These are phyloP conservation scores for Furcasterigmium furcatum DNA, from an alignment of 2,329 filamentous ascomycete species.

Conservation along the genomic window DNA sequence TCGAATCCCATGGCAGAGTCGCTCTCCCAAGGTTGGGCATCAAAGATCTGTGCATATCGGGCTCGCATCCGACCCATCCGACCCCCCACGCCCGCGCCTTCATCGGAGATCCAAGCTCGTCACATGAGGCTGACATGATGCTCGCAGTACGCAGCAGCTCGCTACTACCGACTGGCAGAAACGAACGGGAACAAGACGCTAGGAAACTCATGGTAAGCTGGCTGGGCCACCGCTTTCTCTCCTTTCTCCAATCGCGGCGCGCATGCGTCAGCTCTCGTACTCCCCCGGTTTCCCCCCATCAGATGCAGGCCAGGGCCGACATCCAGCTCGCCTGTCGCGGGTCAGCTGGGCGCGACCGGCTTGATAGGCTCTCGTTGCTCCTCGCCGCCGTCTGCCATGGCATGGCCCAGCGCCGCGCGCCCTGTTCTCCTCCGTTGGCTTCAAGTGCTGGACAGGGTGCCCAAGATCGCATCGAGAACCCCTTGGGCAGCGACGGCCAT, in stretches of 20 bases:
- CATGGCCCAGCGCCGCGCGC: slow-evolving; percentile 5
- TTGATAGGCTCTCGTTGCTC: slow-evolving; percentile 28
- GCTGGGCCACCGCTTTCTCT: slow-evolving; percentile 14
- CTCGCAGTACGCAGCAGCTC: slow-evolving; percentile 71
- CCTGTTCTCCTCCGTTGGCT: slow-evolving; percentile 5
- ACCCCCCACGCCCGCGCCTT: no score
- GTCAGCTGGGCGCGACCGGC: slow-evolving; percentile 18
- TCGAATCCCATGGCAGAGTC: background rate
- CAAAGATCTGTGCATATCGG: background rate
- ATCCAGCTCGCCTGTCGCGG: slow-evolving; percentile 19
- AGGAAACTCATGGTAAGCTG: slow-evolving; percentile 88
- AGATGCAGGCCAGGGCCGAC: background rate
- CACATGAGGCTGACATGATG: slow-evolving; percentile 49
- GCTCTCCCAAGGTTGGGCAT: background rate
- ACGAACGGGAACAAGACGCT: slow-evolving; percentile 84
- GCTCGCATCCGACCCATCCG: no score
- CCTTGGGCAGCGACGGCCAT: background rate
- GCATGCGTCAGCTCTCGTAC: background rate
- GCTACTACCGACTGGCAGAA: slow-evolving; percentile 90
- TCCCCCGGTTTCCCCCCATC: slow-evolving; percentile 8
- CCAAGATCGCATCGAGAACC: background rate
- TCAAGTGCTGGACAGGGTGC: background rate
- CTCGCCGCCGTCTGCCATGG: background rate
- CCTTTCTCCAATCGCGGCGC: slow-evolving; percentile 7
- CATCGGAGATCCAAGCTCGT: slow-evolving; percentile 8